Evolutionary conservation across 129 eudicot genomes (phyloP).

Genomic region (Centaurea solstitialis): DNA sequence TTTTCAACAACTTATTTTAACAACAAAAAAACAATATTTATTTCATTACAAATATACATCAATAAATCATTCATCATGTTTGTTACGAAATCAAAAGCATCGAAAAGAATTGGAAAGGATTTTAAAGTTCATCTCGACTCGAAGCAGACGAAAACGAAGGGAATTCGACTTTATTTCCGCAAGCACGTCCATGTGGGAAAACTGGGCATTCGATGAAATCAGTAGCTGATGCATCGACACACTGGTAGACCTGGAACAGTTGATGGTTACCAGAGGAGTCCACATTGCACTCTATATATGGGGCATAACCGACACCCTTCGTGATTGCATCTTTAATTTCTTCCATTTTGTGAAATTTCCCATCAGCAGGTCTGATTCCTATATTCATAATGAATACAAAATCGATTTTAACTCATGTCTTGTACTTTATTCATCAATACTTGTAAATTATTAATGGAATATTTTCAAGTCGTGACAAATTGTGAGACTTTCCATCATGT

Average conservation of each 20-base stretch:
- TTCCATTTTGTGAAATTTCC: conserved; percentile 36
- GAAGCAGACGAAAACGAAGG: conserved; percentile 45
- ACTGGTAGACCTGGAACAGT: conserved; percentile 67
- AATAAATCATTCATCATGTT: neutral
- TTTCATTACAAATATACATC: conserved; percentile 10
- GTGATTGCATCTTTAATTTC: conserved; percentile 56
- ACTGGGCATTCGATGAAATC: conserved; percentile 67
- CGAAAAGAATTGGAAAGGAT: neutral
- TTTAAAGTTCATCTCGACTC: conserved; percentile 30
- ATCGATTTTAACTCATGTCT: neutral
- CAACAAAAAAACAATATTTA: neutral
- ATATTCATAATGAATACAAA: neutral
- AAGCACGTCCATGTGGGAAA: conserved; percentile 59
- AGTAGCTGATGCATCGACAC: conserved; percentile 64
- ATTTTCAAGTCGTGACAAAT: no score
- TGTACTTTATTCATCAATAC: neutral
- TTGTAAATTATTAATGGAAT: neutral
- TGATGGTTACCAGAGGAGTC: conserved; percentile 64
- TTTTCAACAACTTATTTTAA: neutral
- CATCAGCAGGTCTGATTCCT: conserved; percentile 62
- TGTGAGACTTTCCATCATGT: neutral
- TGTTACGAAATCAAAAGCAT: neutral
- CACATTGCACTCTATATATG: conserved; percentile 65
- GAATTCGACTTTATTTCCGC: conserved; percentile 51
- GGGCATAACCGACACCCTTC: conserved; percentile 47